phyloP scores from a whole-genome alignment of 306 rosid genomes.

The Pterocarpus santalinus region DNA sequence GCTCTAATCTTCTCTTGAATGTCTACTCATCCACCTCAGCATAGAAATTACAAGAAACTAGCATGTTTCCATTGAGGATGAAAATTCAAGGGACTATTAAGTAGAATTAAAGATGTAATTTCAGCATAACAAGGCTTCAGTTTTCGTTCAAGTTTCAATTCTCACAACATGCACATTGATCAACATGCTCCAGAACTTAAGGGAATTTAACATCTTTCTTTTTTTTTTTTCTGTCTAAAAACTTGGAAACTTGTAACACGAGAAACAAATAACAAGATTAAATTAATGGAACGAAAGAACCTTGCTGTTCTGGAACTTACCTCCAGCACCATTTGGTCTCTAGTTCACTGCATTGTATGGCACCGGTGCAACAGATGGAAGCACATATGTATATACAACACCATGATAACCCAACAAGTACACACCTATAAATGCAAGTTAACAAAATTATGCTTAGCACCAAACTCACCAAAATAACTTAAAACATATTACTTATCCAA shows the following conservation, averaged over 20 bases:
- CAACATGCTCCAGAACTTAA: slow-evolving; percentile 36
- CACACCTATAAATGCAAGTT: slow-evolving; percentile 62
- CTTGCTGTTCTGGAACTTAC: slow-evolving; percentile 83
- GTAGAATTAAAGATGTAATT: slow-evolving; percentile 12
- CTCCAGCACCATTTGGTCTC: slow-evolving; percentile 83
- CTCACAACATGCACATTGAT: slow-evolving; percentile 5
- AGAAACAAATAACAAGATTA: slow-evolving; percentile 41
- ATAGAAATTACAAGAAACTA: slow-evolving; percentile 12
- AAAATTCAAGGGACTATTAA: not conserved
- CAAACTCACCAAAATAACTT: slow-evolving; percentile 40
- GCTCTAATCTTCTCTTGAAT: slow-evolving; percentile 9
- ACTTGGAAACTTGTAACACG: slow-evolving; percentile 34
- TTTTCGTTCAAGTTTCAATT: slow-evolving; percentile 19
- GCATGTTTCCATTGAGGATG: slow-evolving; percentile 10
- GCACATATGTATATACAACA: slow-evolving; percentile 67
- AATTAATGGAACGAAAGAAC: slow-evolving; percentile 57
- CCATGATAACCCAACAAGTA: slow-evolving; percentile 75
- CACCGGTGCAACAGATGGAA: slow-evolving; percentile 84
- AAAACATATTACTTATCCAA: too few species aligned
- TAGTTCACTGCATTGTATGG: slow-evolving; percentile 68
- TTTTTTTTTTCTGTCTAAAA: not conserved
- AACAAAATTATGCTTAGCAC: slow-evolving; percentile 49
- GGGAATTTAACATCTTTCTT: not conserved
- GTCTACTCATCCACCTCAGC: not conserved
- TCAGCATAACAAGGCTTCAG: not conserved